phyloP scores from a whole-genome alignment of 2,329 filamentous ascomycete genomes.

The Magnaporthiopsis rhizophila region DNA sequence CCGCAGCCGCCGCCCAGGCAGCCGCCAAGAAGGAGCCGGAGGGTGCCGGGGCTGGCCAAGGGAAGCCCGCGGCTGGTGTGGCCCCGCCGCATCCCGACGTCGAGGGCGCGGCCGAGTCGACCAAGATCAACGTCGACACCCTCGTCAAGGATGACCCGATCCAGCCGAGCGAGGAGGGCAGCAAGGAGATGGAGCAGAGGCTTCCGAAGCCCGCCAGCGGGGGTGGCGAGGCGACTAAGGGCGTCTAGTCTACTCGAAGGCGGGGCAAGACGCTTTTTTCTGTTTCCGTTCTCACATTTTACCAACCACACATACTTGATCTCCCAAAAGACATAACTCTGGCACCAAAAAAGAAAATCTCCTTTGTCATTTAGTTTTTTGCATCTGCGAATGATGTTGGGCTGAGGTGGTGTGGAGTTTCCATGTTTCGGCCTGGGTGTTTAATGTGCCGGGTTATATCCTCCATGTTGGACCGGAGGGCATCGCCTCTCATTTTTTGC shows the following conservation, averaged over 20 bases:
- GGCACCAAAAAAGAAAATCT: background rate
- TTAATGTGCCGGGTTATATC: background rate
- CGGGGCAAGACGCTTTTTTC: background rate
- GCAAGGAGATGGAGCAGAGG: slow-evolving; percentile 46
- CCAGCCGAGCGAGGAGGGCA: slow-evolving; percentile 48
- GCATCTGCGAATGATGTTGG: background rate
- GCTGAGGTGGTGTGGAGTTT: background rate
- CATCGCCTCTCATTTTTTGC: background rate
- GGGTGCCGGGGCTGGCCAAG: slow-evolving; percentile 23
- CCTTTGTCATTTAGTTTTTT: background rate
- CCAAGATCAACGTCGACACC: slow-evolving; percentile 29
- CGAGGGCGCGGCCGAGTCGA: slow-evolving; percentile 53
- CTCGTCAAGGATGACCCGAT: slow-evolving; percentile 28
- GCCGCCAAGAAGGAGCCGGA: slow-evolving; percentile 20
- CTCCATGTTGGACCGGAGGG: background rate
- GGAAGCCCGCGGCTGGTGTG: slow-evolving; percentile 24
- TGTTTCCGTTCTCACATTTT: background rate
- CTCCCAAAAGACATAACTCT: background rate
- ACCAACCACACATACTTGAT: background rate
- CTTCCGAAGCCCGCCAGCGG: slow-evolving; percentile 57
- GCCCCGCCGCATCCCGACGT: slow-evolving; percentile 55
- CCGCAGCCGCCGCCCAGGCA: background rate
- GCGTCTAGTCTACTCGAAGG: background rate
- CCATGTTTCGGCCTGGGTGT: background rate
- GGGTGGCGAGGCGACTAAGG: slow-evolving; percentile 42